Base-by-base conservation (phyloP, 2,329 filamentous ascomycete species). In the Eurotiales sp. region DNA sequence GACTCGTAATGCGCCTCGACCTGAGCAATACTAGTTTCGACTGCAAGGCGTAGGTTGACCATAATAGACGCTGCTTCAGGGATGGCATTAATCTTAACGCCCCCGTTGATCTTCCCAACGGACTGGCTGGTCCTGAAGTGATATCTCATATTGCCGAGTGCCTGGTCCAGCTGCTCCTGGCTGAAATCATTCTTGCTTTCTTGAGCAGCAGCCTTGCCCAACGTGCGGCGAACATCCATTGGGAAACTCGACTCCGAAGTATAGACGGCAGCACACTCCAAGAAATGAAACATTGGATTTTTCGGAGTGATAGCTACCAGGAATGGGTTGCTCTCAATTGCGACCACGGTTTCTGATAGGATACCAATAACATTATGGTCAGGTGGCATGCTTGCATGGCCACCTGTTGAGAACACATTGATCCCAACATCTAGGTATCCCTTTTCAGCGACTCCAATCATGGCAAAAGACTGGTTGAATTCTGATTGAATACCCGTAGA, bases 291-390 rank as follows among this genome's bases (percentile, higher is more conserved):
- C 25, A 80, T 76, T 0, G 83, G 82, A 46, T 81, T 81, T n/a
- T 74, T 68, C 12, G 75, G 66, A 10, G 74, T 69, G 7, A 81
- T 67, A 29, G 66, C 68, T 2, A 81, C 77, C 5, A 72, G 64
- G 63, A 81, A 85, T 0, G 80, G 74, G 36, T 79, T 70, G 1
- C 58, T 60, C 60, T 88, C 85, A 2, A 88, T 78, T n/a, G 75
- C 67, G 14, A 77, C 75, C 53, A 88, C 77, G 30, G 87, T 77
- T 61, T 88, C 82, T 8, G 81, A 75, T 50, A 85, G 73, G 54
- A 88, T 84, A 4, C 85, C 85, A 50, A 88, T 87, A 10, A 82
- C 82, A 0, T 84, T 87, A 65, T 88, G 84, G 1, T 80, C 75
- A n/a, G 79, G 79, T 30, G 83, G 80, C 0, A 73, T 67, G 4